Evolutionary conservation across 192 early-diverging fungal genomes (phyloP).

Genomic region (Backusella mclennaniae): DNA sequence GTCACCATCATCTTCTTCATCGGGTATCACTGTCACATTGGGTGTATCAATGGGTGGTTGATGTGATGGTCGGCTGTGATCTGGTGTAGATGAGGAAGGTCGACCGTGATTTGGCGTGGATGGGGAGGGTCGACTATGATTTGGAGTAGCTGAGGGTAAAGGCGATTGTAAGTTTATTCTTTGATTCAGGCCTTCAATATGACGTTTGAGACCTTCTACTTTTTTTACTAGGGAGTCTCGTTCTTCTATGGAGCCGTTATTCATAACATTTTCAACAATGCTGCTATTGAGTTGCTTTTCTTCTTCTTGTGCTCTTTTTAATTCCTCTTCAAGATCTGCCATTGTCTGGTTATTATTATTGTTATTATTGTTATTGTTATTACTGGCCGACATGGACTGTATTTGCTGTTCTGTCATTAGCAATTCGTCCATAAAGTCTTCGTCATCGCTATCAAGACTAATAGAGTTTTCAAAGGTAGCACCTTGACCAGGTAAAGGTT

Average conservation of each 20-base stretch:
- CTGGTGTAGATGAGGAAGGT: neutral
- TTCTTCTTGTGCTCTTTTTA: neutral
- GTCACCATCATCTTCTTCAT: neutral
- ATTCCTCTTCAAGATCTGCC: neutral
- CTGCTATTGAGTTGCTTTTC: neutral
- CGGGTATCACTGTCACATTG: neutral
- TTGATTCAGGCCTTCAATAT: neutral
- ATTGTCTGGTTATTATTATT: neutral
- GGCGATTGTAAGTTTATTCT: no score
- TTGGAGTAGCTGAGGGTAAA: no score
- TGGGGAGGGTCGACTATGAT: neutral
- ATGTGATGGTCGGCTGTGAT: no score
- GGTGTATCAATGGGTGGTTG: neutral
- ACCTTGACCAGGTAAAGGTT: neutral
- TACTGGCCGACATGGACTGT: neutral
- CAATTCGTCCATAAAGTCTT: neutral
- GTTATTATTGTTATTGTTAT: no score
- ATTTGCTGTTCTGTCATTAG: neutral
- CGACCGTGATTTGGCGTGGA: neutral
- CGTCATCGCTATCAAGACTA: neutral
- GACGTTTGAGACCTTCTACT: neutral
- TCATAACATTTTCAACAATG: neutral
- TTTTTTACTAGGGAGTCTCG: neutral
- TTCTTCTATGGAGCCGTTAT: neutral
- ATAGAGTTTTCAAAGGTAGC: neutral